phyloP scores from a whole-genome alignment of 768 basidiomycete species.

The Naganishia randhawae region DNA sequence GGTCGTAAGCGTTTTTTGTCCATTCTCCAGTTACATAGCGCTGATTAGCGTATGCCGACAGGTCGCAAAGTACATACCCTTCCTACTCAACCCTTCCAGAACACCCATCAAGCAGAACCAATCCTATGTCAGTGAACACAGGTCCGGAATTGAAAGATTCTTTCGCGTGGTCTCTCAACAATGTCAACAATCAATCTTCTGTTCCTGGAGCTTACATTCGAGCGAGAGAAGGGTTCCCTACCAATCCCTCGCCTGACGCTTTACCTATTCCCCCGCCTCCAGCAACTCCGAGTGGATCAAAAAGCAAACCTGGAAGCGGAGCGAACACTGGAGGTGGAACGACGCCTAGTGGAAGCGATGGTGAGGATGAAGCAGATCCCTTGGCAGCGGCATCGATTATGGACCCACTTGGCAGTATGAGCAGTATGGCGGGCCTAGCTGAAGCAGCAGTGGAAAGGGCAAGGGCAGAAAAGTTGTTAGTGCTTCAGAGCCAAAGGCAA shows the following conservation, averaged over 20 bases:
- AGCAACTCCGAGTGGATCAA: constrained; percentile 27
- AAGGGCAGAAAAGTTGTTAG: constrained; percentile 35
- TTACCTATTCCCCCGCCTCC: constrained; percentile 42
- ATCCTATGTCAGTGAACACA: background rate
- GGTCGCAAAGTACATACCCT: background rate
- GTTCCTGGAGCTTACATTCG: constrained; percentile 11
- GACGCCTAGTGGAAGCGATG: constrained; percentile 56
- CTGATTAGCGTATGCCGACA: background rate
- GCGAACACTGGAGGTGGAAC: constrained; percentile 25
- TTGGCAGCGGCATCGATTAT: constrained; percentile 55
- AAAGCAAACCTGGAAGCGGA: background rate
- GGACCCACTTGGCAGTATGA: constrained; percentile 46
- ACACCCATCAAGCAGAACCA: background rate
- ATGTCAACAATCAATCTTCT: constrained; percentile 15
- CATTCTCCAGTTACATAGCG: background rate
- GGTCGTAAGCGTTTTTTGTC: background rate
- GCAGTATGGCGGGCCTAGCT: constrained; percentile 48
- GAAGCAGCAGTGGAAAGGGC: constrained; percentile 50
- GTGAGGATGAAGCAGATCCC: constrained; percentile 69
- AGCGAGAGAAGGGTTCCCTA: background rate
- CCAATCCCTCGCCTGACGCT: background rate
- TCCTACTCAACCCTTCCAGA: background rate
- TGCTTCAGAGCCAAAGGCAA: background rate
- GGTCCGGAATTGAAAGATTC: constrained; percentile 11
- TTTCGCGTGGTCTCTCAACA: constrained; percentile 16